Percentiles rank a stretch among this genome's conserved stretches.
Evolutionary conservation across 2,329 filamentous ascomycete species (phyloP).

Genomic region (Talaromyces sp.): DNA sequence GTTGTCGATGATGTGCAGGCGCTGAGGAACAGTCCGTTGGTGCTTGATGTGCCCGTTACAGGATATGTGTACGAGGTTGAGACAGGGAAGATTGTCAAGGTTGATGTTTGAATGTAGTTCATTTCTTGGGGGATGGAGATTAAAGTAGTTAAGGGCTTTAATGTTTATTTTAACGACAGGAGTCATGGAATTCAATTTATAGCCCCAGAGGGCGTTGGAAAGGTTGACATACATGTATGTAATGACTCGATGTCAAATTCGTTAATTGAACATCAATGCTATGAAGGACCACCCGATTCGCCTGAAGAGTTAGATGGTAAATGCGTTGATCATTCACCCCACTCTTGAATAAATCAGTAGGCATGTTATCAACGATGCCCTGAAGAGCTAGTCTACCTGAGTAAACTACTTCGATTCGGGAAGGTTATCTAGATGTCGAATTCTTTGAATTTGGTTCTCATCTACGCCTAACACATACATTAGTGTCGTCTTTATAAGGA

Average conservation of each 20-base stretch:
- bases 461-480: no score
- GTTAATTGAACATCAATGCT: neutral
- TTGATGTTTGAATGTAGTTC: conserved; percentile 26
- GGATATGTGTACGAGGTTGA: conserved; percentile 76
- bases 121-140: conserved; percentile 21
- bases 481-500: no score
- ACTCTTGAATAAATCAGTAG: neutral
- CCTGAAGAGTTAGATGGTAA: neutral
- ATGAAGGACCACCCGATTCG: neutral
- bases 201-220: neutral
- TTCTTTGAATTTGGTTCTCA: no score
- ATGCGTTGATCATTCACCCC: neutral
- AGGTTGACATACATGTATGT: no score
- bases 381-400: no score
- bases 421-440: no score
- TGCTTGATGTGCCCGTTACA: conserved; percentile 60
- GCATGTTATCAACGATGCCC: neutral
- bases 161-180: neutral
- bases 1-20: conserved; percentile 65
- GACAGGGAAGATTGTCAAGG: conserved; percentile 58
- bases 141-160: neutral
- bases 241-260: no score
- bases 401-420: no score
- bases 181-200: neutral
- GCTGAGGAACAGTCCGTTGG: conserved; percentile 56